phyloP scores from a whole-genome alignment of 2,329 filamentous ascomycete species.

The Coccinonectria pachysandricola region DNA sequence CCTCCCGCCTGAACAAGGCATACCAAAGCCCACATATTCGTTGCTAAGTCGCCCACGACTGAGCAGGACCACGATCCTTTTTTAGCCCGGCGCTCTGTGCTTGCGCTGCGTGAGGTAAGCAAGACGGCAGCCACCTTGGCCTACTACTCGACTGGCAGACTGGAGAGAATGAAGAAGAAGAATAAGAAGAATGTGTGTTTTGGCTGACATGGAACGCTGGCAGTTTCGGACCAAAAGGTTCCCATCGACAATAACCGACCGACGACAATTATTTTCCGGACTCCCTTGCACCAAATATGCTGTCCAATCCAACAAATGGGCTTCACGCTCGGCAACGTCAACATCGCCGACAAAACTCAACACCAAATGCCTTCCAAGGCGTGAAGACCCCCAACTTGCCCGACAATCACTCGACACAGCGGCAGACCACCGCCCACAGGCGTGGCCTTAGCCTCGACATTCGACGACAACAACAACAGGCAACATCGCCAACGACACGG shows the following conservation, averaged over 20 bases:
- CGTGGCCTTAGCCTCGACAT: conserved; percentile 79
- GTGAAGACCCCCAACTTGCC: conserved; percentile 59
- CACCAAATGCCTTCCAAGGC: conserved; percentile 66
- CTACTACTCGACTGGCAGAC: background rate
- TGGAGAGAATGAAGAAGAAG: background rate
- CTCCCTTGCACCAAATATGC: conserved; percentile 55
- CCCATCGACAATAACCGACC: conserved; percentile 40
- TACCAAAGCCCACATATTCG: conserved; percentile 9
- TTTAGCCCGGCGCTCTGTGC: conserved; percentile 66
- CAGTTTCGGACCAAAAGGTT: conserved; percentile 40
- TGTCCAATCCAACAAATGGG: conserved; percentile 64
- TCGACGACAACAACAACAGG: conserved; percentile 43
- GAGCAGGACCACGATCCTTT: conserved; percentile 33
- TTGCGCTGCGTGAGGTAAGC: conserved; percentile 73
- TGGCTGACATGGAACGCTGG: conserved; percentile 2
- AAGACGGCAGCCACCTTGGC: background rate
- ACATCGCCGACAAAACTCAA: conserved; percentile 82
- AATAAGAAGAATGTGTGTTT: background rate
- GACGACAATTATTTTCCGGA: conserved; percentile 49
- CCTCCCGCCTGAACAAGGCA: conserved; percentile 25
- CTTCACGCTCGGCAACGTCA: conserved; percentile 48
- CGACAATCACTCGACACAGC: too few species aligned
- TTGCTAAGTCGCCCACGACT: conserved; percentile 35
- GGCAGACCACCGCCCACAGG: conserved; percentile 55
- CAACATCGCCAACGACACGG: conserved; percentile 18